Evolutionary conservation across 2,329 filamentous ascomycete species (phyloP), one percentile per base, ranked within the genome.

Genomic region (Bimuria novae-zelandiae): DNA sequence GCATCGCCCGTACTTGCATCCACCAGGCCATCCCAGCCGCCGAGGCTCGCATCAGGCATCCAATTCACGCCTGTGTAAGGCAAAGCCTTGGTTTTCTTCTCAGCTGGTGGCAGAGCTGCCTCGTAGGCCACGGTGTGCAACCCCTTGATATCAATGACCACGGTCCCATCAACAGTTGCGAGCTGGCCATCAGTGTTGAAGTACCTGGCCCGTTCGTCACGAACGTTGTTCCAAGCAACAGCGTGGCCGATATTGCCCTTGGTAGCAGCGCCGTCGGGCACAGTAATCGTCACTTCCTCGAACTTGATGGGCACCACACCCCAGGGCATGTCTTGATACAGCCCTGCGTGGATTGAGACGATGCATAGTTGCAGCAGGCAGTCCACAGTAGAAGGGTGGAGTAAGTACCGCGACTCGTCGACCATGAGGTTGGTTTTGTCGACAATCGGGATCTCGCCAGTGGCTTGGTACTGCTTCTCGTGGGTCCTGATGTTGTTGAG

Each of bases 381-480:
- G 46, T 70, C 68, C 8, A 71, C 52, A 10, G 36, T 49, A 7
- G 57, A 52, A 1, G 68, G 68, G 51, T 71, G 68, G 27, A 71
- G 49, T 5, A 57, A 40, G 42, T 71, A 69, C 4, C 27, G 45
- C 8, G 64, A 67, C 33, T 63, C 57, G 43, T 55, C 11, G 45
- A 42, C 7, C 56, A 64, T 36, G 48, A 27, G n/a, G 5, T 48
- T 51, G 25, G 14, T 50, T 7, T 47, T 39, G n/a, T 44, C 14
- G 11, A 51, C 39, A 14, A 60, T 48, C 2, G 12, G 14, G 7
- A 41, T 25, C 14, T 36, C 39, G 11, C 25, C 25, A 1, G 44
- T 6, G 8, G 51, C 51, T 4, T n/a, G 7, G 29, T 49, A 25
- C 4, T 23, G 6, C 12, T 16, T 25, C 3, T 33, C 12, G 29